These are phyloP conservation scores for Galerina marginata DNA, from an alignment of 768 basidiomycete species.

Conservation along the genomic window DNA sequence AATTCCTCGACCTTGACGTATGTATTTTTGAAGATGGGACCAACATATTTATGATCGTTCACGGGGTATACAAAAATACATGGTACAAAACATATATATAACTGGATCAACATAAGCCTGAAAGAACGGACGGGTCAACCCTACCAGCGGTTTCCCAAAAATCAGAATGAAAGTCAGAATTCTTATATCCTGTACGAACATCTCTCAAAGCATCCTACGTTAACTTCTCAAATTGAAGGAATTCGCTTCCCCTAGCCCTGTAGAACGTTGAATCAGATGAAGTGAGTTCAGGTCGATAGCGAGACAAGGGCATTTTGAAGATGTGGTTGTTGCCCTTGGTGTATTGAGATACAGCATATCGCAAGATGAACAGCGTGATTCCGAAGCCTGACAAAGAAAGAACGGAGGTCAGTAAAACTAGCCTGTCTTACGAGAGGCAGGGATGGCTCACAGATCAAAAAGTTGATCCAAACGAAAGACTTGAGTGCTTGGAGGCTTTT, in stretches of 20 bases:
- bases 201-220: constrained; percentile 13
- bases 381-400: constrained; percentile 42
- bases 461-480: constrained; percentile 64
- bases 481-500: constrained; percentile 59
- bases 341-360: constrained; percentile 50
- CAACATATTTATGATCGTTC: constrained; percentile 1
- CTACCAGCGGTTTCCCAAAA: constrained; percentile 9
- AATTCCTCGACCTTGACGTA: constrained; percentile 14
- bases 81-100: neutral
- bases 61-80: constrained; percentile 4
- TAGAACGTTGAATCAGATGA: constrained; percentile 8
- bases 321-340: constrained; percentile 54
- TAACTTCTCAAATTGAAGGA: constrained; percentile 41
- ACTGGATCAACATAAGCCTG: neutral
- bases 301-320: constrained; percentile 55
- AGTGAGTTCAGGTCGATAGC: constrained; percentile 44
- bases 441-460: constrained; percentile 49
- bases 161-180: neutral
- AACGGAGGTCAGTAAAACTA: neutral
- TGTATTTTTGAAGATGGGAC: constrained; percentile 14
- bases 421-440: neutral
- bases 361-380: constrained; percentile 45
- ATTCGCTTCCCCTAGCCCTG: constrained; percentile 36
- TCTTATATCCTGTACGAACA: no score
- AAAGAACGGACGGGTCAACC: constrained; percentile 7